Base-by-base conservation (phyloP, 108 stramenopile genomes). In the Asterionellopsis glacialis region DNA sequence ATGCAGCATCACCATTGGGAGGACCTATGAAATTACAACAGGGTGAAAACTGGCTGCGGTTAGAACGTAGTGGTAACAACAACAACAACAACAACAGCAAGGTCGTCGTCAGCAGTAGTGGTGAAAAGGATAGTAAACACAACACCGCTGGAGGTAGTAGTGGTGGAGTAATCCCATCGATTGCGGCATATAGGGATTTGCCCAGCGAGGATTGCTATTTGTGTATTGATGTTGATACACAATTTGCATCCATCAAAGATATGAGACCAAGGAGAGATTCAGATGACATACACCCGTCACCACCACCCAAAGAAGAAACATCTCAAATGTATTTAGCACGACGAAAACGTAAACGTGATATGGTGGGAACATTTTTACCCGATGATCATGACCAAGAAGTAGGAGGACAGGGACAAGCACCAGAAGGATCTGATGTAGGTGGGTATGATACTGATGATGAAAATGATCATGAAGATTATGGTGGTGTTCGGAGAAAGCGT, bases 41-140 rank as follows among this genome's bases (percentile, higher is more conserved):
- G 28, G 68, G 68, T 15, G 68, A 69, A 40, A 69, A 69, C 43
- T 62, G 68, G 61, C 22, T 69, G 12, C 68, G 68, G 9, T 40
- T 70, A 12, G 16, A 53, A 16, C 48, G 19, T 13, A 57, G 22
- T 16, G 28, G 26, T 12, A 15, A 22, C 3, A 41, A 59, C 2
- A 50, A 45, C 15, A 51, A 59, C n/a, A 55, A 61, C 22, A n/a
- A n/a, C n/a, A 15, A 22, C 3, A 41, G 58, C 2, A 50, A 33
- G 7, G 45, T 69, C 41, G 68, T 53, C 47, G 68, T 61, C 26
- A 61, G 52, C 1, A 52, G 61, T 22, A 53, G 61, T 44, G 41
- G n/a, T n/a, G 19, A 11, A 26, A 56, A 18, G 51, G 11, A 11
- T 18, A 11, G 11, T n/a, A 51, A 14, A 11, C 13, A 19, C 16